Evolutionary conservation across 345 rosid species (phyloP), one percentile per base, ranked within the genome.

Genomic region (Hirschfeldia incana): DNA sequence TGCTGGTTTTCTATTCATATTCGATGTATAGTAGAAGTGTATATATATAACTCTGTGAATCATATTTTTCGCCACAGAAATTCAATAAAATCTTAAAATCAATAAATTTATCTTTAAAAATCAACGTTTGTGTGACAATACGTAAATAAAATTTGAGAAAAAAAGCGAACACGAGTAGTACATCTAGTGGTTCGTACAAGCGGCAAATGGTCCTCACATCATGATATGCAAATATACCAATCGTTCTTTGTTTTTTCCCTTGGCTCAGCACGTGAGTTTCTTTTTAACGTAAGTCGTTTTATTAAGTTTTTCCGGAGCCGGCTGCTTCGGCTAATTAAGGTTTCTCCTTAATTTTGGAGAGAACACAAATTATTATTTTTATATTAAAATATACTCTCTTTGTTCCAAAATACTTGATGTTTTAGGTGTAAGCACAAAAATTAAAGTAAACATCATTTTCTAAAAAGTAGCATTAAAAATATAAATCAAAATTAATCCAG

Each of bases 151-250:
- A 44, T 11, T 44, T 44, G 11, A 55, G 10, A 21, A n/a, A n/a
- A 53, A 16, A 16, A 15, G 29, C 21, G 26, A 49, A 77, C 70
- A 77, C 76, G 75, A 62, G 80, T 70, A 70, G 33, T 62, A 26
- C 8, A 49, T 7, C 2, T 63, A 77, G 58, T 70, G 70, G 80
- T 51, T 16, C 32, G 8, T 49, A 69, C n/a, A 69, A 77, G 36
- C 64, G 70, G 55, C 75, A 69, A 49, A 49, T 76, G 30, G 55
- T 76, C 53, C 69, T 46, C 34, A 67, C 67, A 34, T 67, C 60
- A 61, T 44, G 32, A 27, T 62, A 76, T 69, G 74, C 62, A 67
- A 58, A 29, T 37, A 26, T 44, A 28, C 13, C 11, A 66, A 36
- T 66, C 28, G 17, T 53, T 12, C n/a, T 8, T 9, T 53, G 53